Base-by-base conservation (phyloP, 441 rosid genomes). In the Populus trichocarpa region DNA sequence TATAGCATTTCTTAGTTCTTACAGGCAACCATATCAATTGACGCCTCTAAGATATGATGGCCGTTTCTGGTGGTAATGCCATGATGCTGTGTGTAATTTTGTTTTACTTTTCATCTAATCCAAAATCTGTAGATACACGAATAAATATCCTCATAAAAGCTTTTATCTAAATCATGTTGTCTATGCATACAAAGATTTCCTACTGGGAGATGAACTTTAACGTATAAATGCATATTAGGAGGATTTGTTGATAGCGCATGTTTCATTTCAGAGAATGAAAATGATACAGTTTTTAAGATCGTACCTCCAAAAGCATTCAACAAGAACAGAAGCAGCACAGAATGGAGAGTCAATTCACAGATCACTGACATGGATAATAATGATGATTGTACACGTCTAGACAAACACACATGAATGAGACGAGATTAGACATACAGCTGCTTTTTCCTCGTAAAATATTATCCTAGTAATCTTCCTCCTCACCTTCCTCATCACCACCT, bases 401-500 rank as follows among this genome's bases (percentile, higher is more conserved):
- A 57, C 26, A 78, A 78, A 74, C 61, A 35, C 74, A 67, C 70
- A 65, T 10, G 74, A 23, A 26, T 63, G 30, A 64, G 64, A 28
- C 42, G 70, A 67, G 32, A 69, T 65, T 63, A 67, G 67, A 72
- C 71, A 76, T 76, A 57, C 75, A 74, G 76, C 65, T 33, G 72
- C 33, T 73, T 38, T 70, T 67, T 76, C 75, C 77, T 13, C 22
- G 25, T 70, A 69, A 67, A 46, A 25, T 12, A 79, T 35, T 38
- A 64, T 81, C 75, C 82, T 81, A 90, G 77, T 84, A 88, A 46
- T 89, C 94, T 67, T 88, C 93, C 23, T 75, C 90, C 69, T 84
- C 96, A 0, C 84, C 91, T 30, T 90, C 94, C 11, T 92, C 94
- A 0, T 87, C 90, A 23, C 13, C 89, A 30, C 90, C 97, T 69